Evolutionary conservation across 805 yeast species (phyloP), one percentile per base, ranked within the genome.

Genomic region (Teunomyces lycoperdinae): DNA sequence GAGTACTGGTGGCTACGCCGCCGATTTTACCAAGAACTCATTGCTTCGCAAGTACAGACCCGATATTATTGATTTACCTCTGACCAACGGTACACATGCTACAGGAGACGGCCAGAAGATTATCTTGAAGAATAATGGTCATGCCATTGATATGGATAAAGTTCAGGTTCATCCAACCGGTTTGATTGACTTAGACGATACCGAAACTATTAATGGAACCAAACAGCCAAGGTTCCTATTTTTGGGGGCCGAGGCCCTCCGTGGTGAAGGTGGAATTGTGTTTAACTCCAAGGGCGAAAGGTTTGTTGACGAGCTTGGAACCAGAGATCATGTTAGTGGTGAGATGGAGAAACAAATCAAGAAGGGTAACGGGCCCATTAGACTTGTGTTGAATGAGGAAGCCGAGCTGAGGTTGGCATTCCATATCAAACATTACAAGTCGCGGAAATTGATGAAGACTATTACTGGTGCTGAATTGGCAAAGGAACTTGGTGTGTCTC

Each of bases 101-200:
- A 79, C 84, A 8, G 83, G 85, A 3, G 86, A 83, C 58, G 85
- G 86, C 3, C 83, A 80, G 49, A 78, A 78, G 51, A 71, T 81
- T 51, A 69, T 80, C 53, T 66, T 77, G 63, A 70, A 69, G 42
- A 67, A 77, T 47, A 73, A 79, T 6, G 87, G 83, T 9, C 63
- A 71, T 32, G 78, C 80, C n/a, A 72, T 82, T 47, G 87, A 82
- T 59, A 66, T 82, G 72, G 85, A 82, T 47, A 79, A 81, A 57
- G 81, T 83, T 39, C 87, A 83, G 60, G 84, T 83, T 20, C 87
- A 83, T 54, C 87, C 87, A 6, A 82, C 87, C 3, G 87, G 87
- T 0, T 73, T 82, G 52, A 76, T 83, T 46, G 80, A 78, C 51
- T 62, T 67, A 46, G 58, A 64, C 43, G 81, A 79, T 33, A 64